Evolutionary conservation across 225 moss, liverwort and hornwort species (phyloP), one percentile per base, ranked within the genome.

Genomic region (Sphagnum contortum): DNA sequence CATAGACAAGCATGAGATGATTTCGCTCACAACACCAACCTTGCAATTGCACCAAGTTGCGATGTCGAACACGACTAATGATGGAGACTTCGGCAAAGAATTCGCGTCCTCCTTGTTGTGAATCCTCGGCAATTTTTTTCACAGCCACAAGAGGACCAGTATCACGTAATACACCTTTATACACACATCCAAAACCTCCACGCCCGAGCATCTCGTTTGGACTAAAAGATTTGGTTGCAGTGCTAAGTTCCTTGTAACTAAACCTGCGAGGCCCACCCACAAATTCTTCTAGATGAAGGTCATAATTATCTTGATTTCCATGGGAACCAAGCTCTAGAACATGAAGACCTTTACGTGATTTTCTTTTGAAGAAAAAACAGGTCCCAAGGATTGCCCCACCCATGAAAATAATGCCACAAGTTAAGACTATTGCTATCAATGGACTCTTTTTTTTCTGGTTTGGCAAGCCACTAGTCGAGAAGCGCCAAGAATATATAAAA

Each of bases 11-110:
- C 45, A 66, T 75, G 1, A 82, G 73, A 56, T 75, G 72, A 59
- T 67, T 45, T 62, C 68, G 75, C 55, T 82, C 82, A 45, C 59
- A 29, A 72, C 82, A 82, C 78, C 78, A 78, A 50, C 78, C 81
- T n/a, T 74, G 64, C 9, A 81, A 56, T 10, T 75, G 64, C 48
- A 75, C 78, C 44, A 78, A 75, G 45, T 78, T 78, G 7, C 78
- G 81, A 56, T 82, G 81, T 11, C 81, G 78, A 59, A 82, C 75
- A 49, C 73, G 67, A 5, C 75, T 75, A 11, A 78, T 58, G 49
- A 68, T 50, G 68, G 45, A 65, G 54, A 70, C 81, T 59, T 75
- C 78, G 3, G 50, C 64, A 12, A 76, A 54, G 55, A 82, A 82
- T 69, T 82, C 82, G 3, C 29, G 29, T 68, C 12, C 63, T 69